Conservation (phyloP, 352 stramenopile species). For the Phytophthora hibernalis region DNA sequence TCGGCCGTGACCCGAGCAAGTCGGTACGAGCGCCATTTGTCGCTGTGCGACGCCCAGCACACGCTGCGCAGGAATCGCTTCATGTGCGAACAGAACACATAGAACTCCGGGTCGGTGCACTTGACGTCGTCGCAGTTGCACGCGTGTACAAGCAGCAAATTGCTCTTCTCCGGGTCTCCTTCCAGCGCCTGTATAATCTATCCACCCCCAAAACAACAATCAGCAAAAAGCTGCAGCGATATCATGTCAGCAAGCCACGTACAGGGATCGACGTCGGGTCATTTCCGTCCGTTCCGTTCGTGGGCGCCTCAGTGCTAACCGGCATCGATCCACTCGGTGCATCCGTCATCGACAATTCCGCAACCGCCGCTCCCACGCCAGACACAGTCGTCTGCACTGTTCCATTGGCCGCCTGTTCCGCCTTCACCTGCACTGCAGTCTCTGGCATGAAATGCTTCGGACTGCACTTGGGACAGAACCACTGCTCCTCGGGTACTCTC, state of each 20-base stretch:
- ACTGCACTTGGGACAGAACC: slow-evolving; percentile 64
- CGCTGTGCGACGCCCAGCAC: slow-evolving; percentile 72
- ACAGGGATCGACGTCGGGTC: slow-evolving; percentile 31
- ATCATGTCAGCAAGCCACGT: background rate
- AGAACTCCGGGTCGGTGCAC: slow-evolving; percentile 48
- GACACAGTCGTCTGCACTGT: background rate
- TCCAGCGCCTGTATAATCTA: slow-evolving; percentile 57
- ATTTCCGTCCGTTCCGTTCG: slow-evolving; percentile 10
- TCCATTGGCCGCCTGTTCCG: slow-evolving; percentile 18
- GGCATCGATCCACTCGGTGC: background rate
- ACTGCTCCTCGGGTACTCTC: slow-evolving; percentile 51
- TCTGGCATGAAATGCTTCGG: slow-evolving; percentile 7
- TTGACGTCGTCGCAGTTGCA: slow-evolving; percentile 60
- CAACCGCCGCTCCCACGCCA: background rate
- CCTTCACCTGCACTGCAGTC: slow-evolving; percentile 25
- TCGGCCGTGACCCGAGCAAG: slow-evolving; percentile 57
- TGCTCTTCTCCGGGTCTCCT: slow-evolving; percentile 50
- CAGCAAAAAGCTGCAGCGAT: background rate
- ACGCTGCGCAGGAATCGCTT: slow-evolving; percentile 73
- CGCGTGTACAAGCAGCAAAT: slow-evolving; percentile 63
- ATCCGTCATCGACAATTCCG: background rate
- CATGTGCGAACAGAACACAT: slow-evolving; percentile 62
- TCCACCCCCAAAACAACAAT: background rate
- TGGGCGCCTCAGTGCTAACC: background rate
- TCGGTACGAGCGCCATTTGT: slow-evolving; percentile 54